Conservation (phyloP, 352 stramenopile genomes). For the Blastocystis sp. region DNA sequence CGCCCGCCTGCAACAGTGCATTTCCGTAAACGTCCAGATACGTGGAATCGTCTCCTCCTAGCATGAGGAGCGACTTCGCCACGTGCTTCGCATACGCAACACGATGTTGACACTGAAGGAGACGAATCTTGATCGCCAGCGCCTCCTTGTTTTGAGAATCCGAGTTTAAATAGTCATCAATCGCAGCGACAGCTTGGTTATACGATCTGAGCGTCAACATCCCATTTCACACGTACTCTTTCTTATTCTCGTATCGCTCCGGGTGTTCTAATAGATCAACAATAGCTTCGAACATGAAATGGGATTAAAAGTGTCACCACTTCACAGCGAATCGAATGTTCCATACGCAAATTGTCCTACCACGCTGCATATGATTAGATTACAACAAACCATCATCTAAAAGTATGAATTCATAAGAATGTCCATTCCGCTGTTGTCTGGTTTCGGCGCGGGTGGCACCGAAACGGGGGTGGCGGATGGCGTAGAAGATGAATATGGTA, state of each 20-base stretch:
- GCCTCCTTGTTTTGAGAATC: slow-evolving; percentile 13
- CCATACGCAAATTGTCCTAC: no score
- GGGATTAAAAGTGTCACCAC: neutral
- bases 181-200: neutral
- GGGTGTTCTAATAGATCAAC: neutral
- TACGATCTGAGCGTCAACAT: neutral
- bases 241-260: neutral
- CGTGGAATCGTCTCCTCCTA: slow-evolving; percentile 32
- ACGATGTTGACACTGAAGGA: neutral
- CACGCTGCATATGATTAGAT: no score
- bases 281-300: slow-evolving; percentile 35
- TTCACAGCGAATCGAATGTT: neutral
- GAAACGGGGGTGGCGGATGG: neutral
- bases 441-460: neutral
- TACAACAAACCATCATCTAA: slow-evolving; percentile 2
- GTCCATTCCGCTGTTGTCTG: slow-evolving; percentile 6
- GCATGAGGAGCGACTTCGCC: slow-evolving; percentile 14
- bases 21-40: slow-evolving; percentile 28
- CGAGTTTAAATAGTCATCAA: slow-evolving; percentile 29
- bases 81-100: neutral
- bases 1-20: neutral
- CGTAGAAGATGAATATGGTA: neutral
- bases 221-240: neutral
- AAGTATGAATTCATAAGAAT: slow-evolving; percentile 37
- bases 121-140: neutral